A percentile compares a stretch with the other conserved stretches of the same genome.
Evolutionary conservation across 176 grass and related monocot genomes (phyloP).

Genomic region (Paspalum notatum): DNA sequence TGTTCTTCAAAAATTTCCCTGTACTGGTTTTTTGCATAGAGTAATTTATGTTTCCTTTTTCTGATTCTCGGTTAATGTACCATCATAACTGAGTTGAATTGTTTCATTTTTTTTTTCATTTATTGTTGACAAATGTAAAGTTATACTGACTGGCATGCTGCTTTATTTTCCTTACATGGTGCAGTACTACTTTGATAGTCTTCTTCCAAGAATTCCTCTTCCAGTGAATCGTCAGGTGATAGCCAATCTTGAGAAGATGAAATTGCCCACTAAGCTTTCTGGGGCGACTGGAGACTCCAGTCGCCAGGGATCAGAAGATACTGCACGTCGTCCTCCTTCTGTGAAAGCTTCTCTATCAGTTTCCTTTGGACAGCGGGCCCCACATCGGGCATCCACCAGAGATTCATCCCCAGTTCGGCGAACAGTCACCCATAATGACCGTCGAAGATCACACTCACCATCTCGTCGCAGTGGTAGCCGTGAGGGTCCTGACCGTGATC

Average conservation of each 20-base stretch:
- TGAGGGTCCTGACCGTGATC: slow-evolving; percentile 20
- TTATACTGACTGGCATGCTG: slow-evolving; percentile 16
- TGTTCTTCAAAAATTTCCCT: neutral
- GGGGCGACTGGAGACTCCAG: slow-evolving; percentile 81
- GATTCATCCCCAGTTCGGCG: slow-evolving; percentile 81
- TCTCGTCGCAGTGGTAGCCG: slow-evolving; percentile 35
- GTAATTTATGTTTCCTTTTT: slow-evolving; percentile 1
- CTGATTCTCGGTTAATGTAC: slow-evolving; percentile 20
- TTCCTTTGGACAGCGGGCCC: slow-evolving; percentile 93
- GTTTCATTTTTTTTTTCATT: neutral
- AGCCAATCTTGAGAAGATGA: slow-evolving; percentile 82
- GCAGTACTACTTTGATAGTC: slow-evolving; percentile 97
- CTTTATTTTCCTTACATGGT: slow-evolving; percentile 22
- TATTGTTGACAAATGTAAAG: slow-evolving; percentile 1
- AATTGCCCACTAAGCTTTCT: slow-evolving; percentile 79
- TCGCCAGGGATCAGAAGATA: slow-evolving; percentile 83
- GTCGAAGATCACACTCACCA: slow-evolving; percentile 40
- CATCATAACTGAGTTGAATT: neutral
- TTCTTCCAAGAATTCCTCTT: slow-evolving; percentile 85
- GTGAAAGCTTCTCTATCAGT: slow-evolving; percentile 94
- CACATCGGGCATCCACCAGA: slow-evolving; percentile 86
- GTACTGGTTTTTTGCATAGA: neutral
- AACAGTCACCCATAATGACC: slow-evolving; percentile 39
- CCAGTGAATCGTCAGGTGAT: slow-evolving; percentile 78
- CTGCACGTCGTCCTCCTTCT: slow-evolving; percentile 80